Evolutionary conservation across 768 basidiomycete genomes (phyloP).

Genomic region (Candolleomyces eurysporus): DNA sequence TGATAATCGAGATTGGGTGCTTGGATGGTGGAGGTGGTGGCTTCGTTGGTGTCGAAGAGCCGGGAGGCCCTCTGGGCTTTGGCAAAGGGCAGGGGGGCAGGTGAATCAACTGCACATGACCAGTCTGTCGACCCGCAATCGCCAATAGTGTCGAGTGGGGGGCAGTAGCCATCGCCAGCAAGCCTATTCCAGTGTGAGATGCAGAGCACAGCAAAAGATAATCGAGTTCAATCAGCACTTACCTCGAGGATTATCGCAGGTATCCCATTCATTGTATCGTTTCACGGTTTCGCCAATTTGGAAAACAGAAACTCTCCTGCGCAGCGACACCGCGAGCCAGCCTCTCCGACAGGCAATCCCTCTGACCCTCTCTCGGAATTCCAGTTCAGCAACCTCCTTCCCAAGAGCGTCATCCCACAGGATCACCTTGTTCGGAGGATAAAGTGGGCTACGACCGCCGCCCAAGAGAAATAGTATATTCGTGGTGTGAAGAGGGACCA

Average conservation of each 20-base stretch:
- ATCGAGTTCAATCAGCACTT: conserved; percentile 23
- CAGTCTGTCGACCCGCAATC: conserved; percentile 81
- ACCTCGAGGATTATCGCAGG: conserved; percentile 85
- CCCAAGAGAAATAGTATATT: conserved; percentile 85
- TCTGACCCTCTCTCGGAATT: conserved; percentile 82
- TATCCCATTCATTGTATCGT: conserved; percentile 79
- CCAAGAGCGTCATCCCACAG: conserved; percentile 81
- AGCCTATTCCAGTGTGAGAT: conserved; percentile 38
- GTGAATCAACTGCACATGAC: conserved; percentile 86
- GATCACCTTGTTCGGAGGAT: conserved; percentile 90
- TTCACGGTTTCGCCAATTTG: conserved; percentile 58
- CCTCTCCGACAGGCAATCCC: conserved; percentile 79
- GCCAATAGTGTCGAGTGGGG: conserved; percentile 78
- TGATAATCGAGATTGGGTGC: conserved; percentile 76
- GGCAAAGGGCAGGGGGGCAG: conserved; percentile 77
- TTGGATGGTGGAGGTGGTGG: conserved; percentile 57
- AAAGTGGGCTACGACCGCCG: conserved; percentile 83
- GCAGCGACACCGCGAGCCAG: conserved; percentile 81
- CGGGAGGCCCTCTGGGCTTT: conserved; percentile 52
- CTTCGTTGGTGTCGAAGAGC: conserved; percentile 48
- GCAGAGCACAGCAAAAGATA: conserved; percentile 4
- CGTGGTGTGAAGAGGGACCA: conserved; percentile 75
- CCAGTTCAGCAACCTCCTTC: conserved; percentile 83
- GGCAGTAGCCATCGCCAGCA: conserved; percentile 78
- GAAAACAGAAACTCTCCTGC: conserved; percentile 77